A percentile compares a stretch with the other conserved stretches of the same genome.
Evolutionary conservation across 2,329 filamentous ascomycete species (phyloP).

Genomic region (Rutstroemia sp.): DNA sequence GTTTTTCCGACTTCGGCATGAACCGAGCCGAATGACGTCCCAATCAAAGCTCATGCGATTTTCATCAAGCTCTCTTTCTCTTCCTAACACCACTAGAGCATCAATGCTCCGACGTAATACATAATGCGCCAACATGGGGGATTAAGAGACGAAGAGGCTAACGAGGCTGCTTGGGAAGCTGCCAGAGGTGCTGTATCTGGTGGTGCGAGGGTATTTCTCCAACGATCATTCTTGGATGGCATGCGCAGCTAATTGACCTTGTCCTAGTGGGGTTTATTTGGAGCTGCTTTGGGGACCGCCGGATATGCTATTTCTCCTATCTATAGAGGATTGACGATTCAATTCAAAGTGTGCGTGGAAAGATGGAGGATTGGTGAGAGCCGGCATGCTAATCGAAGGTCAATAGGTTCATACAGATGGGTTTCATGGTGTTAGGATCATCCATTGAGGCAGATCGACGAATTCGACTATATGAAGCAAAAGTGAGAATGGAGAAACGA

Average conservation of each 20-base stretch:
- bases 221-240: not conserved
- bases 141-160: constrained; percentile 58
- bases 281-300: constrained; percentile 52
- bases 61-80: not conserved
- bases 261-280: constrained; percentile 57
- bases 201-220: constrained; percentile 48
- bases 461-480: constrained; percentile 59
- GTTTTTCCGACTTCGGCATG: constrained; percentile 8
- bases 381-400: not conserved
- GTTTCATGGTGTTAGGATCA: constrained; percentile 63
- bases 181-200: constrained; percentile 58
- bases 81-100: not conserved
- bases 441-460: constrained; percentile 69
- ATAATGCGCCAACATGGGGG: constrained; percentile 46
- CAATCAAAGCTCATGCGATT: constrained; percentile 4
- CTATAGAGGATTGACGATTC: constrained; percentile 64
- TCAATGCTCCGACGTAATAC: constrained; percentile 7
- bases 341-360: constrained; percentile 65
- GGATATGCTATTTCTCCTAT: constrained; percentile 61
- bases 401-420: constrained; percentile 69
- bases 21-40: constrained; percentile 6
- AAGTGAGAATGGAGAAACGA: constrained; percentile 57
- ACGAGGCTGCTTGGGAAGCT: constrained; percentile 65
- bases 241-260: constrained; percentile 7
- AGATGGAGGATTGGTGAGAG: not conserved